Base-by-base conservation (phyloP, 805 yeast genomes). In the Schizosaccharomyces osmophilus region DNA sequence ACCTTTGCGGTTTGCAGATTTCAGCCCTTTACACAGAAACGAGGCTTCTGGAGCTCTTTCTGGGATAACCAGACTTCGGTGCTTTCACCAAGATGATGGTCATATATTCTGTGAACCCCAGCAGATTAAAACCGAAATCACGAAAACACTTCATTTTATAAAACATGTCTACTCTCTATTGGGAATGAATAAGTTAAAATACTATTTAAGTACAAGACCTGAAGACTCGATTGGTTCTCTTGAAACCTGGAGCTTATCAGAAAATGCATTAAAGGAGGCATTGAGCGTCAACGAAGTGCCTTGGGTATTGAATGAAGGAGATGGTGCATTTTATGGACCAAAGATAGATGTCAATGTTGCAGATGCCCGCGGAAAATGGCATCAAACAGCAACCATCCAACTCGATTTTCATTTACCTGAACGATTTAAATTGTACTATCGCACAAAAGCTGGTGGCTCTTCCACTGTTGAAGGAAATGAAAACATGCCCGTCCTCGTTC, bases 341-440 rank as follows among this genome's bases (percentile, higher is more conserved):
- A 48, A 90, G 69, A 41, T 57, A 15, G 48, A 41, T 36, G 48
- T 36, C 3, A 24, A 32, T 13, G 60, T 93, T 69, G 81, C 89
- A 66, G 98, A 93, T 73, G 95, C 97, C 59, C 79, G 88, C 72
- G 82, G 80, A 71, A 85, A 97, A 83, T 87, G 95, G 95, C 93
- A 86, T 77, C 98, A 93, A 77, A 90, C 97, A 79, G 98, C 98
- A 64, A 93, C 98, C 62, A 86, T 93, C 72, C 98, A 93, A 78
- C 75, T 93, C 55, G 98, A 93, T 70, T 93, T 93, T 77, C 96
- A 93, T 71, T 76, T 93, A 19, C 98, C 98, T 1, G 78, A 79
- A 68, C 84, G 98, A 75, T 93, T 93, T 71, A 95, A 85, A 68
- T 80, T 93, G 67, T 88, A 85, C 73, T 93, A 79, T 78, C 84